Evolutionary conservation across 2,329 filamentous ascomycete genomes (phyloP), one percentile per base, ranked within the genome.

Genomic region (Colletotrichum lupini): DNA sequence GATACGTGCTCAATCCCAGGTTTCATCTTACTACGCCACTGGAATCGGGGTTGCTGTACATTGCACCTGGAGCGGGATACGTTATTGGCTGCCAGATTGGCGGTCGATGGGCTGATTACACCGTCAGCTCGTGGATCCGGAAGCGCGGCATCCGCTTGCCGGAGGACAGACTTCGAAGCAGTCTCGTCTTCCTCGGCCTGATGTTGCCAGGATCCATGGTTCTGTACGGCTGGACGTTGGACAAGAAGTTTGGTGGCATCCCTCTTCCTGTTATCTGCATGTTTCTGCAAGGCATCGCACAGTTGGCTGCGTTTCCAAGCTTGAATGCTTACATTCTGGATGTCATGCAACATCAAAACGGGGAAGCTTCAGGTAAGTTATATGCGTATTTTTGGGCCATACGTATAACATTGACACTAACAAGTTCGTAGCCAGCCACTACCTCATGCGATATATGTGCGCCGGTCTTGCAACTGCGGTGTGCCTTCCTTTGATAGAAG

Each of bases 321-420:
- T 80, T 95, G 74, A 95, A 95, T 80, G 94, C 93, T 0, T 95
- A 97, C 82, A 95, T 93, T 79, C 82, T 97, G 53, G 94, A 97
- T 80, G 93, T 96, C 14, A 94, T 95, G 91, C 92, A 92, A 75
- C 28, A 66, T 1, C 56, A 70, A 32, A 58, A 62, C 5, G 37
- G 67, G 0, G 61, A 55, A 22, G 42, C 42, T 3, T 59, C 61
- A 2, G 67, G 55, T 66, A 16, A 55, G 58, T 26, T 12, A 7
- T 3, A 14, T 8, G 28, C 22, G 52, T 14, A 0, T 22, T 5
- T 26, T 11, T 24, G 11, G 19, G 2, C 16, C 19, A 11, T 1
- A 2, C 3, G 28, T 5, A 24, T 6, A 11, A 42, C 3, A 35
- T 14, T 16, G 30, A 30, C 22, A 6, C 30, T 24, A 19, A 22